phyloP scores from a whole-genome alignment of 1,139 yeast genomes.

The Pichia norvegensis region DNA sequence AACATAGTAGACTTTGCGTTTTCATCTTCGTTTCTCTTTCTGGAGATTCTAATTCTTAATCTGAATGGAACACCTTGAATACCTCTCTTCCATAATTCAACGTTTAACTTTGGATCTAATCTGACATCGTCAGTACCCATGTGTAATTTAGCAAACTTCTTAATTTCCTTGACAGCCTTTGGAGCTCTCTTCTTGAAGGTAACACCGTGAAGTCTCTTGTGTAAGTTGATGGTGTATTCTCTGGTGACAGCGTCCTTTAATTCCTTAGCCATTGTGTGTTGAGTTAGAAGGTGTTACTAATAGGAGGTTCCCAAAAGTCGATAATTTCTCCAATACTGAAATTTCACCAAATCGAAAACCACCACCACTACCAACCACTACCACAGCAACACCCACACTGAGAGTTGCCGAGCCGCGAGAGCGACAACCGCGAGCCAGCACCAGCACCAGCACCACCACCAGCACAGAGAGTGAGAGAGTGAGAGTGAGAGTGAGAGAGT shows the following conservation, averaged over 20 bases:
- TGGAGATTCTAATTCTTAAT: conserved; percentile 97
- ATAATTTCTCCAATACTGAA: too few species aligned
- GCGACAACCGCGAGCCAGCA: not conserved
- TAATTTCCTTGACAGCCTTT: conserved; percentile 98
- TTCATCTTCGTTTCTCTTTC: conserved; percentile 99
- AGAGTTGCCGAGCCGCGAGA: not conserved
- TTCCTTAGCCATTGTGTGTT: conserved; percentile 50
- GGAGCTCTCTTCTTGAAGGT: conserved; percentile 99
- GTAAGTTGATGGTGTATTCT: conserved; percentile 99
- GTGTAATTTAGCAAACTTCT: conserved; percentile 97
- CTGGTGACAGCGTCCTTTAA: conserved; percentile 99
- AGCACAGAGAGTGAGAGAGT: not conserved
- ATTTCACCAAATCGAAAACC: not conserved
- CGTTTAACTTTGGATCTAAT: conserved; percentile 97
- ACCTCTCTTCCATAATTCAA: conserved; percentile 99
- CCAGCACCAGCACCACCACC: not conserved
- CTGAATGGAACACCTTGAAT: conserved; percentile 98
- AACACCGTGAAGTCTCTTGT: conserved; percentile 98
- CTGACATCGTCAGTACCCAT: conserved; percentile 99
- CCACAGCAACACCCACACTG: too few species aligned
- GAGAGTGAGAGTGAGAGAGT: not conserved
- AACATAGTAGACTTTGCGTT: conserved; percentile 97
- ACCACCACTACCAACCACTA: too few species aligned
- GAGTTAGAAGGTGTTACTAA: not conserved
- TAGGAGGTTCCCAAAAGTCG: too few species aligned